These are phyloP conservation scores for Penicillium argentinense DNA, from an alignment of 495 filamentous ascomycete genomes.

Conservation along the genomic window DNA sequence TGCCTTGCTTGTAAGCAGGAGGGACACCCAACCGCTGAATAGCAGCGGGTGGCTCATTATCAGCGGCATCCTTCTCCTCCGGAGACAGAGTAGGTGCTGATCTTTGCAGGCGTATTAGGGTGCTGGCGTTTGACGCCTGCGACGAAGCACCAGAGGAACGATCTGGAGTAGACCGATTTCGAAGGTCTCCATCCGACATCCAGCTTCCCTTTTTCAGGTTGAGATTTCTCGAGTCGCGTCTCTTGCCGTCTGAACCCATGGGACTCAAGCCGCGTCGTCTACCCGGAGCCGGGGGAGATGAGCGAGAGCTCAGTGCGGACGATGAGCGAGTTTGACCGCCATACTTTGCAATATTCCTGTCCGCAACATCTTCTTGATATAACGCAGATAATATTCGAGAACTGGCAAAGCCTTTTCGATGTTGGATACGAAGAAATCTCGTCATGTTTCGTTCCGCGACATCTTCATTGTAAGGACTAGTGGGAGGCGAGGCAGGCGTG, in stretches of 20 bases:
- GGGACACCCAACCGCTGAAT: constrained; percentile 34
- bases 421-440: constrained; percentile 32
- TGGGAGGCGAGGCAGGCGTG: constrained; percentile 27
- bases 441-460: constrained; percentile 49
- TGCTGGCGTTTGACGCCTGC: constrained; percentile 3
- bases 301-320: constrained; percentile 23
- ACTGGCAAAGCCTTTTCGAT: constrained; percentile 25
- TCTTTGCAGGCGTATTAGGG: constrained; percentile 25
- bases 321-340: constrained; percentile 19
- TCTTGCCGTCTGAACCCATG: constrained; percentile 14
- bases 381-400: constrained; percentile 33
- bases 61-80: constrained; percentile 12
- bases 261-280: constrained; percentile 18
- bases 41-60: constrained; percentile 14
- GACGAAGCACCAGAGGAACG: constrained; percentile 5
- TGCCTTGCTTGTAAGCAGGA: constrained; percentile 38
- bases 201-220: constrained; percentile 7
- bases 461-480: constrained; percentile 47
- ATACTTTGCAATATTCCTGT: constrained; percentile 41
- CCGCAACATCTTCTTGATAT: constrained; percentile 48
- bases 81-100: constrained; percentile 35
- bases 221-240: constrained; percentile 11
- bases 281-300: constrained; percentile 24
- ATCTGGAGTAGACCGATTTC: constrained; percentile 11
- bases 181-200: constrained; percentile 22